Conservation (phyloP, 2,329 filamentous ascomycete genomes). For the Diaporthe aspalathi region DNA sequence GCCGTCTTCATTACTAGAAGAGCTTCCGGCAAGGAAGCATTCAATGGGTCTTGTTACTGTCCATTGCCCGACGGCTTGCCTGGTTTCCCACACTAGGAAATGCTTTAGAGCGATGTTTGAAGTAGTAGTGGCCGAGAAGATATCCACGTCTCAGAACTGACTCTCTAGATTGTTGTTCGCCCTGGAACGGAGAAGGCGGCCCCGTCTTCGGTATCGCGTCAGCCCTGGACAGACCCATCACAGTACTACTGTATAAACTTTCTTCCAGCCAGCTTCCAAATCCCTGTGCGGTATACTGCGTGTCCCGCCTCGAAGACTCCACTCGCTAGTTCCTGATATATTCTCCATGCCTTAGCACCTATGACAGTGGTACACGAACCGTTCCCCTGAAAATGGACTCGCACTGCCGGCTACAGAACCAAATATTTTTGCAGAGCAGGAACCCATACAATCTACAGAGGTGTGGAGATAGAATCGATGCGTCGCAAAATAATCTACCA, state of each 20-base stretch:
- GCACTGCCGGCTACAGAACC: neutral
- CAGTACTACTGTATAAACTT: neutral
- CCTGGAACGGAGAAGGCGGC: neutral
- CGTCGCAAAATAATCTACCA: no score
- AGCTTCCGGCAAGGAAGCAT: neutral
- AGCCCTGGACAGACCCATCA: neutral
- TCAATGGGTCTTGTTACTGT: neutral
- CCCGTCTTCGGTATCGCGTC: neutral
- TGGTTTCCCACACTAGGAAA: neutral
- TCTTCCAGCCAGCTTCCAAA: neutral
- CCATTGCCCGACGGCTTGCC: neutral
- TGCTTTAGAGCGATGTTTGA: neutral
- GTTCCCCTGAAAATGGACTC: neutral
- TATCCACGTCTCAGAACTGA: conserved; percentile 2
- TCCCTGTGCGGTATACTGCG: neutral
- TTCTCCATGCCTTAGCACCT: neutral
- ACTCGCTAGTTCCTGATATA: neutral
- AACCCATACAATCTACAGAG: no score
- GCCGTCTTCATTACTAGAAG: conserved; percentile 1
- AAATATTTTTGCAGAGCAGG: neutral
- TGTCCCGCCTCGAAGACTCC: neutral
- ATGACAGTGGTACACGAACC: neutral
- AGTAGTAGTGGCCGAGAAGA: neutral
- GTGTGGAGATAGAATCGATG: no score
- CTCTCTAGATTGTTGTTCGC: neutral